phyloP scores from a whole-genome alignment of 805 yeast genomes.

The Trichomonascus vanleenenianus region DNA sequence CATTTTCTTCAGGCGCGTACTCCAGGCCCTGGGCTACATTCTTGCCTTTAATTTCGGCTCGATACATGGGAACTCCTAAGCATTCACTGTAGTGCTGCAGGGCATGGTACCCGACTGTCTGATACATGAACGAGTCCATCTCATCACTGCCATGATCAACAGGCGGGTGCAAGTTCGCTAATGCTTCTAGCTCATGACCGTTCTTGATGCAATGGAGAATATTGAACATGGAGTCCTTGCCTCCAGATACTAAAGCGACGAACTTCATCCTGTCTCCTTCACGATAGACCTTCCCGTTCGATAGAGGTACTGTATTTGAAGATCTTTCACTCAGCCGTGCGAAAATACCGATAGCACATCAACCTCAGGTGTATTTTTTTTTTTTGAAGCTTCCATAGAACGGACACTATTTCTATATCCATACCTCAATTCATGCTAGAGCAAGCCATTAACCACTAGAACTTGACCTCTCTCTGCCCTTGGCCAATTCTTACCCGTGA shows the following conservation, averaged over 20 bases:
- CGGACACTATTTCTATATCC: too few relatives aligned
- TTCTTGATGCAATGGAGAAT: conserved; percentile 75
- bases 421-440: too few relatives aligned
- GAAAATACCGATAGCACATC: too few relatives aligned
- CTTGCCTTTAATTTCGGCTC: conserved; percentile 54
- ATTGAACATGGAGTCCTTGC: conserved; percentile 91
- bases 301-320: too few relatives aligned
- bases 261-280: conserved; percentile 51
- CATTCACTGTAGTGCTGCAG: conserved; percentile 59
- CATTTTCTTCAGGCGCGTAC: conserved; percentile 51
- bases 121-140: conserved; percentile 93
- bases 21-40: conserved; percentile 62
- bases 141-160: conserved; percentile 42
- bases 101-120: conserved; percentile 89
- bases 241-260: conserved; percentile 89
- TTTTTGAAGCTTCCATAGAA: too few relatives aligned
- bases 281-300: too few relatives aligned
- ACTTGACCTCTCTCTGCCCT: too few relatives aligned
- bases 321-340: too few relatives aligned
- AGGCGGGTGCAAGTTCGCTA: conserved; percentile 76
- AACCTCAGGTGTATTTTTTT: too few relatives aligned
- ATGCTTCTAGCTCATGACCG: conserved; percentile 79
- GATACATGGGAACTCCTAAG: conserved; percentile 70
- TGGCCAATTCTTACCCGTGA: too few relatives aligned
- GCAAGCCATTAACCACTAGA: too few relatives aligned